Conservation (phyloP, 768 basidiomycete species). For the Serendipita sp. region DNA sequence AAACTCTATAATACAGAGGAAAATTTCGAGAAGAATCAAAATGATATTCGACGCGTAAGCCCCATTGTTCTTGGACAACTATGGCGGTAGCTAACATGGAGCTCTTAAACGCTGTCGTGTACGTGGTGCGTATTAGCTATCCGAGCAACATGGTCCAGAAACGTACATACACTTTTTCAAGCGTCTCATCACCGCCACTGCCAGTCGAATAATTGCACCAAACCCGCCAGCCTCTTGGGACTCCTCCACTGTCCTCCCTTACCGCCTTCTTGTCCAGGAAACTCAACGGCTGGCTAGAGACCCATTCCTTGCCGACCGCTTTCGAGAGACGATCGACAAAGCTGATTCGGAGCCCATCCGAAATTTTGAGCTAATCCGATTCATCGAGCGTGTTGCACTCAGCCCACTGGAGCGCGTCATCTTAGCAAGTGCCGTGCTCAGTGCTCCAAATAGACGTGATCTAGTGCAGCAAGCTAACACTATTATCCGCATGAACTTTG, state of each 20-base stretch:
- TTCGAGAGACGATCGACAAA: slow-evolving; percentile 78
- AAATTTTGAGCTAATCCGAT: slow-evolving; percentile 69
- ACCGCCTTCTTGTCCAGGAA: slow-evolving; percentile 76
- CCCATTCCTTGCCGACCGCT: slow-evolving; percentile 79
- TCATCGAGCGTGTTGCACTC: slow-evolving; percentile 66
- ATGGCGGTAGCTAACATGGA: slow-evolving; percentile 1
- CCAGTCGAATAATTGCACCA: slow-evolving; percentile 46
- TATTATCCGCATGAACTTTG: slow-evolving; percentile 64
- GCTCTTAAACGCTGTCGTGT: slow-evolving; percentile 4
- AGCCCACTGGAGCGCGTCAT: slow-evolving; percentile 67
- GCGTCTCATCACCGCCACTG: slow-evolving; percentile 80
- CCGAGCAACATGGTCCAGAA: slow-evolving; percentile 92
- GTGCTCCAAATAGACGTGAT: slow-evolving; percentile 41
- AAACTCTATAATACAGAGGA: slow-evolving; percentile 41
- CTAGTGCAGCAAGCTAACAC: slow-evolving; percentile 41
- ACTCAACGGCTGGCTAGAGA: slow-evolving; percentile 79
- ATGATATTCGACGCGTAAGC: slow-evolving; percentile 88
- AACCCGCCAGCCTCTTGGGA: slow-evolving; percentile 52
- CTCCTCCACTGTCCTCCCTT: slow-evolving; percentile 61
- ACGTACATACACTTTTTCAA: slow-evolving; percentile 97
- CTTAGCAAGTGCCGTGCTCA: slow-evolving; percentile 57
- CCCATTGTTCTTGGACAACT: slow-evolving; percentile 2
- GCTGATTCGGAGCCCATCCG: slow-evolving; percentile 74
- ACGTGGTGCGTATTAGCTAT: slow-evolving; percentile 39
- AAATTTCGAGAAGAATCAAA: slow-evolving; percentile 85